Conservation (phyloP, 1,139 yeast species). For the Saccharomyces hybrid region DNA sequence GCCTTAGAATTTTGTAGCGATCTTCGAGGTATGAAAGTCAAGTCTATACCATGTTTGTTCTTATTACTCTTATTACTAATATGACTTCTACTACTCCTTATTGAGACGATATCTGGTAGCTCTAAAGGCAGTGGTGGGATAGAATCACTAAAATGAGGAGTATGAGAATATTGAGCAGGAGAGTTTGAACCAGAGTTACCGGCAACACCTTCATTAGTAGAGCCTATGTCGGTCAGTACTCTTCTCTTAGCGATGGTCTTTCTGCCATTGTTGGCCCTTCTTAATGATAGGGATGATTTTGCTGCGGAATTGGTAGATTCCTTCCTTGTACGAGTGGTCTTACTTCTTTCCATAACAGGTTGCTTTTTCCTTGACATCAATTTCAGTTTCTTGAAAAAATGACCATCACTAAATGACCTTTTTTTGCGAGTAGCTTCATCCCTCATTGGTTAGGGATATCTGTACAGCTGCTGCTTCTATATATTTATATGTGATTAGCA, state of each 20-base stretch:
- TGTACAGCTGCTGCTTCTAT: background rate
- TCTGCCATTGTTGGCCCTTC: slow-evolving; percentile 11
- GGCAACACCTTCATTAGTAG: background rate
- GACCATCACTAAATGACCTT: slow-evolving; percentile 13
- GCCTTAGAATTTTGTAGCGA: slow-evolving; percentile 21
- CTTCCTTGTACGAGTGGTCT: slow-evolving; percentile 1
- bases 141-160: slow-evolving; percentile 1
- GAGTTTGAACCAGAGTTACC: background rate
- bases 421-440: slow-evolving; percentile 2
- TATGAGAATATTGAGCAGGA: background rate
- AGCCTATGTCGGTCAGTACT: slow-evolving; percentile 7
- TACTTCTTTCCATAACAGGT: slow-evolving; percentile 4
- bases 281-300: slow-evolving; percentile 11
- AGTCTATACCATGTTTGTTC: slow-evolving; percentile 7
- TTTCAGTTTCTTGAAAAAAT: slow-evolving; percentile 12
- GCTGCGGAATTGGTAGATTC: slow-evolving; percentile 1
- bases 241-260: slow-evolving; percentile 19
- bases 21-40: slow-evolving; percentile 14
- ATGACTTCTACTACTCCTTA: slow-evolving; percentile 5
- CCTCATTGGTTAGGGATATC: background rate
- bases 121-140: slow-evolving; percentile 9
- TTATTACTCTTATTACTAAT: background rate
- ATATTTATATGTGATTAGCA: background rate
- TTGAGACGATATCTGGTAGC: slow-evolving; percentile 20
- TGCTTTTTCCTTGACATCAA: slow-evolving; percentile 6